Base-by-base conservation (phyloP, 2,329 filamentous ascomycete species). In the Pseudocercospora crystallina region DNA sequence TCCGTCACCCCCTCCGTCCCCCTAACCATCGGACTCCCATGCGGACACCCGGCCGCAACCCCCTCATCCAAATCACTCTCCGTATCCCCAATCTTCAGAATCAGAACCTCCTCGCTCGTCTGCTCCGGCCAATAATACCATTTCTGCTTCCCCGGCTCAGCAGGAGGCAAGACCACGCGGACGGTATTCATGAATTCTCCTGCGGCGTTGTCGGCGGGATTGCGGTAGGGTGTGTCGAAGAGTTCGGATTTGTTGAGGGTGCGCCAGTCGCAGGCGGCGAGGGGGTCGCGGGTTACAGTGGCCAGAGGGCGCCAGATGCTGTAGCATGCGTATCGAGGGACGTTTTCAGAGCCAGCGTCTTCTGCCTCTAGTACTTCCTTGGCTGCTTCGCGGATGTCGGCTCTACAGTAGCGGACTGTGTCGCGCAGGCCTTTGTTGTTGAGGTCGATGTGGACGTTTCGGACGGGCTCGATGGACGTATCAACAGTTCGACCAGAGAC, bases 101-200 rank as follows among this genome's bases (percentile, higher is more conserved):
- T 43, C 13, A 51, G 37, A 14, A 51, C 42, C 29, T 51, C 49
- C 12, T 36, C 17, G 2, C 29, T 30, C 13, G 26, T 41, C 35
- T 40, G 46, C 37, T 50, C 33, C 26, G 51, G 37, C 14, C 36
- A 26, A 17, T 41, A 54, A 30, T 49, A 50, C 46, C 51, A 49
- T 29, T 42, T 49, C 42, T 49, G 47, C n/a, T 17, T 43, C 33
- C 31, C 29, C 5, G 44, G 44, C 12, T 49, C 39, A 4, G 30
- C 30, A 15, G 31, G 30, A 13, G 46, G 46, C 17, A 49, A 26
- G 13, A 49, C 30, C 8, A 49, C 37, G 12, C 37, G 36, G 17
- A 43, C 37, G 4, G 38, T 43, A 38, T 49, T 49, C 38, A 49
- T 49, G 31, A 43, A 49, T 13, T 49, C 46, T 12, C 46, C 37